phyloP scores from a whole-genome alignment of 2,329 filamentous ascomycete species.

The Colletotrichum somersetense region DNA sequence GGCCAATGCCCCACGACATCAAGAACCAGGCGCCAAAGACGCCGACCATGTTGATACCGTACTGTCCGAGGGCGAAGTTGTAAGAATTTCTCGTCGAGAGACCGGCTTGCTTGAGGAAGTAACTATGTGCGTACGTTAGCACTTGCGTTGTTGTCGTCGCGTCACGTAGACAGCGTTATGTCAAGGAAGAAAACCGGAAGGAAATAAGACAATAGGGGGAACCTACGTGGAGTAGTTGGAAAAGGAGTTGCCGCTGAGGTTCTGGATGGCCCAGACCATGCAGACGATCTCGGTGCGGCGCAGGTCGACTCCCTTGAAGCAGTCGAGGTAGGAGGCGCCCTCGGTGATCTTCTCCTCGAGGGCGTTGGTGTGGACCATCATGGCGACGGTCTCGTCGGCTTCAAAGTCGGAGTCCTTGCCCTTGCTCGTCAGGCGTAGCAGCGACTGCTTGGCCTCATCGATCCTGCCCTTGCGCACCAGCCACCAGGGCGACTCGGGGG shows the following conservation, averaged over 20 bases:
- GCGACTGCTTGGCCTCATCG: constrained; percentile 74
- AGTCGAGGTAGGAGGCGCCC: constrained; percentile 83
- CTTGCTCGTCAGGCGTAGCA: constrained; percentile 74
- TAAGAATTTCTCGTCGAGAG: constrained; percentile 66
- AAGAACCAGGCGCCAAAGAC: constrained; percentile 86
- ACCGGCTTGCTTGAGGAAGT: constrained; percentile 72
- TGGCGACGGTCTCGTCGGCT: constrained; percentile 85
- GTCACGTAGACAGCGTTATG: background rate
- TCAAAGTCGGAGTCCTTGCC: constrained; percentile 79
- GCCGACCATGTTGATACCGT: constrained; percentile 81
- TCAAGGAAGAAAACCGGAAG: background rate
- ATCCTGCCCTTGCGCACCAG: constrained; percentile 75
- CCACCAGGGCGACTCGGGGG: constrained; percentile 81
- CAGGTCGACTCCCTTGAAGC: constrained; percentile 83
- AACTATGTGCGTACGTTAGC: constrained; percentile 49
- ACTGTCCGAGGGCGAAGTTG: constrained; percentile 73
- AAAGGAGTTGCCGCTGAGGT: constrained; percentile 73
- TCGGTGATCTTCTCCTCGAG: constrained; percentile 81
- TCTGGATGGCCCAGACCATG: constrained; percentile 74
- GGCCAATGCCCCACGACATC: constrained; percentile 81
- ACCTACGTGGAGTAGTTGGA: constrained; percentile 72
- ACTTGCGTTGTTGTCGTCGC: background rate
- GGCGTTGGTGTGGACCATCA: constrained; percentile 92
- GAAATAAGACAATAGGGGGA: no score
- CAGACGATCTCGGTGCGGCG: constrained; percentile 81